phyloP scores from a whole-genome alignment of 352 stramenopile genomes.

The Globisporangium paddicum region DNA sequence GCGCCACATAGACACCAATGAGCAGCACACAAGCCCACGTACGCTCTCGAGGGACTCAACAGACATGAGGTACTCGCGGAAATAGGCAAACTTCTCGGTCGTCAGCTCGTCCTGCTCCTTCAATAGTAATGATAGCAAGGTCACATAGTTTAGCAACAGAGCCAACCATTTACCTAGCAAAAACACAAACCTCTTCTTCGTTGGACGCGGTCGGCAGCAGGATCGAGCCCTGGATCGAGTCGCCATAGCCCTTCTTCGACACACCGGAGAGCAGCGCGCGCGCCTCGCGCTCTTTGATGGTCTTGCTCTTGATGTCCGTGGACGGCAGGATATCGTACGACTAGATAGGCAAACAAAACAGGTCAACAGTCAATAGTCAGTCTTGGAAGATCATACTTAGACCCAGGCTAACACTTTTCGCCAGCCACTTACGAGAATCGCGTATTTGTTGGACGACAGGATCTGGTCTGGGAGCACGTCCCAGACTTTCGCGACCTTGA shows the following conservation, averaged over 20 bases:
- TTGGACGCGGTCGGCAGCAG: constrained; percentile 50
- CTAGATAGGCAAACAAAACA: constrained; percentile 21
- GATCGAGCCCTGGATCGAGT: constrained; percentile 74
- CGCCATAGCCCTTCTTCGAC: constrained; percentile 58
- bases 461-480: constrained; percentile 78
- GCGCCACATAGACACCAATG: neutral
- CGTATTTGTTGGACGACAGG: constrained; percentile 79
- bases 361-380: neutral
- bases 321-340: constrained; percentile 85
- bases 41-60: constrained; percentile 66
- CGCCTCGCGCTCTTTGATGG: constrained; percentile 57
- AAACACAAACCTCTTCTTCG: constrained; percentile 42
- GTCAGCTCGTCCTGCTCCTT: constrained; percentile 43
- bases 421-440: constrained; percentile 54
- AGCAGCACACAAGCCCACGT: constrained; percentile 18
- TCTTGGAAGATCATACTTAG: no score
- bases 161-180: neutral
- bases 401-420: neutral
- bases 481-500: constrained; percentile 79
- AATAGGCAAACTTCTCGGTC: constrained; percentile 78
- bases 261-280: constrained; percentile 71
- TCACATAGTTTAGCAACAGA: neutral
- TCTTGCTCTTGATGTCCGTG: constrained; percentile 73
- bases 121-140: neutral
- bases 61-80: constrained; percentile 76